Evolutionary conservation across 164 flowering plant species (phyloP).

Genomic region (Kingdonia uniflora): DNA sequence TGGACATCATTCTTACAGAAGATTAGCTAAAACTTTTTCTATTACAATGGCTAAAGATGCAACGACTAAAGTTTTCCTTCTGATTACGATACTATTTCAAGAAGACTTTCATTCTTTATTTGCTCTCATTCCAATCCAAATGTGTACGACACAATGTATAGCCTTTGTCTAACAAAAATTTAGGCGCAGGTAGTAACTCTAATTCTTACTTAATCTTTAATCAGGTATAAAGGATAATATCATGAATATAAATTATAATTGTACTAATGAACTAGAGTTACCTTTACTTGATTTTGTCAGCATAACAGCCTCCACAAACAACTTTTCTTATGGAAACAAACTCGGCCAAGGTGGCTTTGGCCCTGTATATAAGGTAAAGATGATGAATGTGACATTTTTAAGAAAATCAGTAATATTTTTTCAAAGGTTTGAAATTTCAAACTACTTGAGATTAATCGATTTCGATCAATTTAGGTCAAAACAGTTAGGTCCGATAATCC

Average conservation of each 20-base stretch:
- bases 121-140: too few species aligned
- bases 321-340: conserved; percentile 1
- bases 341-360: conserved; percentile 8
- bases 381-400: not conserved
- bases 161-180: not conserved
- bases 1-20: too few species aligned
- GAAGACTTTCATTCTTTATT: too few species aligned
- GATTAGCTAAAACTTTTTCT: too few species aligned
- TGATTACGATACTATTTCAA: too few species aligned
- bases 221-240: not conserved
- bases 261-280: not conserved
- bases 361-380: conserved; percentile 2
- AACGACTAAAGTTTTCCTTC: too few species aligned
- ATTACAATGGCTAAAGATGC: too few species aligned
- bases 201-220: not conserved
- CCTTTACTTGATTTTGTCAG: conserved; percentile 4
- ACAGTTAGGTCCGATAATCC: too few species aligned
- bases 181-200: not conserved
- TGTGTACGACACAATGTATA: not conserved
- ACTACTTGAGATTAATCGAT: too few species aligned
- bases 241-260: not conserved
- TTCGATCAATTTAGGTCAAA: too few species aligned
- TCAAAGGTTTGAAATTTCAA: too few species aligned
- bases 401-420: not conserved
- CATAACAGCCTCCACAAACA: not conserved